A percentile compares a stretch with the other conserved stretches of the same genome.
These are phyloP conservation scores for Meyerozyma sp. DNA, from an alignment of 1,139 yeast species.

Conservation along the genomic window DNA sequence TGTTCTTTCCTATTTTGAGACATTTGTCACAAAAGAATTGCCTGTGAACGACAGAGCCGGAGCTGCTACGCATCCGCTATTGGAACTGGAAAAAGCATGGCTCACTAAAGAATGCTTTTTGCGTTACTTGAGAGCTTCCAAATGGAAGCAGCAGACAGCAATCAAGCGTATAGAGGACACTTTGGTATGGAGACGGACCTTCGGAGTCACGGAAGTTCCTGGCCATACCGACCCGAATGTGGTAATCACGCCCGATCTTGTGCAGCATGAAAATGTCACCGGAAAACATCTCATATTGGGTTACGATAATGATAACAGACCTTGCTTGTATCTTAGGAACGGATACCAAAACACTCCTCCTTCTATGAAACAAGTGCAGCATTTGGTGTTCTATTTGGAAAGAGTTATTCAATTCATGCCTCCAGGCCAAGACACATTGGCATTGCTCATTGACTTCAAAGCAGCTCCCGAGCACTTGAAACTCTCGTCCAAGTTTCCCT, in stretches of 20 bases:
- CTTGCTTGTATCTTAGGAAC: slow-evolving; percentile 83
- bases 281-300: slow-evolving; percentile 91
- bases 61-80: slow-evolving; percentile 29
- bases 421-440: slow-evolving; percentile 88
- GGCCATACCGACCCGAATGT: slow-evolving; percentile 25
- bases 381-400: slow-evolving; percentile 86
- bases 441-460: slow-evolving; percentile 85
- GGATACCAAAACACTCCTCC: slow-evolving; percentile 92
- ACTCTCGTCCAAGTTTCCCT: slow-evolving; percentile 38
- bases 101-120: slow-evolving; percentile 82
- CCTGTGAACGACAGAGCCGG: slow-evolving; percentile 23
- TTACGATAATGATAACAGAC: slow-evolving; percentile 81
- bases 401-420: slow-evolving; percentile 92
- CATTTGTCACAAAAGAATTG: slow-evolving; percentile 16
- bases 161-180: slow-evolving; percentile 71
- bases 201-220: slow-evolving; percentile 68
- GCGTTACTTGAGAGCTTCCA: slow-evolving; percentile 85
- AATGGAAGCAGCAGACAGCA: slow-evolving; percentile 73
- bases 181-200: slow-evolving; percentile 86
- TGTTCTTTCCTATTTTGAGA: slow-evolving; percentile 38
- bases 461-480: slow-evolving; percentile 42
- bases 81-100: slow-evolving; percentile 78
- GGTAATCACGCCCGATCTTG: slow-evolving; percentile 53
- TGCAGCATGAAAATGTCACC: slow-evolving; percentile 68
- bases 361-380: slow-evolving; percentile 84